Percentiles rank a stretch among this genome's conserved stretches.
These are phyloP conservation scores for Pelargonium citronellum DNA, from an alignment of 441 rosid genomes.

Conservation along the genomic window DNA sequence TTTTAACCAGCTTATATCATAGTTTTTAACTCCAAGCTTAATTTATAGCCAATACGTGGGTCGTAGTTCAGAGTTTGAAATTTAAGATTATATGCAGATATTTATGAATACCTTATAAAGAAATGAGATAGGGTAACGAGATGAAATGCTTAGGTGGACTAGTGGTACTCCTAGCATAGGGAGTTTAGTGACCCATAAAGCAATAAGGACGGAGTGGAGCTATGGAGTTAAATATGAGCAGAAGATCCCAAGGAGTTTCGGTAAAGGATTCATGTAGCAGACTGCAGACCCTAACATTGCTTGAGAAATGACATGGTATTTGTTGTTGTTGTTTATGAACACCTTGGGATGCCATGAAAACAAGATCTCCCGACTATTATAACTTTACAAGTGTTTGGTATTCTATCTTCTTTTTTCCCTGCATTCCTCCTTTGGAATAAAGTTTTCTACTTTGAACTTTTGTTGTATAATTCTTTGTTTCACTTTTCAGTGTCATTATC, in stretches of 20 bases:
- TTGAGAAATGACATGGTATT: too few relatives aligned
- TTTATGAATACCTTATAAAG: neutral
- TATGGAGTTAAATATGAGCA: too few relatives aligned
- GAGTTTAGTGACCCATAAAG: too few relatives aligned
- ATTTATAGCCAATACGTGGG: neutral
- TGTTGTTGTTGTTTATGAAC: neutral
- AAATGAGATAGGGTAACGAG: too few relatives aligned
- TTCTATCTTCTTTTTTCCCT: neutral
- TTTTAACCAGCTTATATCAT: neutral
- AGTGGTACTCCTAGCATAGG: too few relatives aligned
- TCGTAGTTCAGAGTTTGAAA: neutral
- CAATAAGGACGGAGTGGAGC: too few relatives aligned
- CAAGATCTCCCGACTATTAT: neutral
- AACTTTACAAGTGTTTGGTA: conserved; percentile 5
- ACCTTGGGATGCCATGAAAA: conserved; percentile 18
- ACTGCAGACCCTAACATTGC: too few relatives aligned
- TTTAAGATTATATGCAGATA: neutral
- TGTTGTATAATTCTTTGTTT: neutral
- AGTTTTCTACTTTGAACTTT: neutral
- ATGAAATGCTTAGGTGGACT: too few relatives aligned
- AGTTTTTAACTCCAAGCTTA: neutral
- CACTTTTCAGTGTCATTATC: conserved; percentile 5
- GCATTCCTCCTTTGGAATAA: neutral
- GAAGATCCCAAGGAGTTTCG: too few relatives aligned
- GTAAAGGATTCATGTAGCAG: too few relatives aligned